Conservation (phyloP, 257 asterid genomes). For the Nicotiana obtusifolia region DNA sequence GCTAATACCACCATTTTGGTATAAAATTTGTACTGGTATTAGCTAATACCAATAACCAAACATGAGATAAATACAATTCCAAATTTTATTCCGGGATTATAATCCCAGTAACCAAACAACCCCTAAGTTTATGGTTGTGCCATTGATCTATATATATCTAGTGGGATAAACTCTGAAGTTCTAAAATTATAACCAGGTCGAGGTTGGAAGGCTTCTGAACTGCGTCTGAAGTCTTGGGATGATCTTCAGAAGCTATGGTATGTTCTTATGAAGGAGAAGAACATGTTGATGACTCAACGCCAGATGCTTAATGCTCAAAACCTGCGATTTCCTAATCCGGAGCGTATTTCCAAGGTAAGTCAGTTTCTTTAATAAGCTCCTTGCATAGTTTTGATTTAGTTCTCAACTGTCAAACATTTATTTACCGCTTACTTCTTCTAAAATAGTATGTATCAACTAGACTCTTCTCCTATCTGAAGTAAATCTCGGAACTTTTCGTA, state of each 20-base stretch:
- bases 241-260: conserved; percentile 92
- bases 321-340: conserved; percentile 70
- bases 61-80: no score
- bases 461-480: neutral
- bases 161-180: neutral
- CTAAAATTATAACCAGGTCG: conserved; percentile 45
- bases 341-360: conserved; percentile 78
- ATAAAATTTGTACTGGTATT: no score
- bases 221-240: conserved; percentile 97
- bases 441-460: neutral
- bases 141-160: neutral
- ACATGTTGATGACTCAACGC: conserved; percentile 89
- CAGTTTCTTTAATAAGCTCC: neutral
- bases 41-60: no score
- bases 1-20: no score
- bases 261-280: conserved; percentile 83
- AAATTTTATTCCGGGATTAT: no score
- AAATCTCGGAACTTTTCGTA: neutral
- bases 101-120: no score
- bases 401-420: neutral
- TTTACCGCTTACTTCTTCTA: neutral
- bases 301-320: conserved; percentile 91
- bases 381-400: neutral
- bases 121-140: neutral
- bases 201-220: conserved; percentile 93